phyloP scores from a whole-genome alignment of 2,329 filamentous ascomycete genomes.

The Biscogniauxia marginata region DNA sequence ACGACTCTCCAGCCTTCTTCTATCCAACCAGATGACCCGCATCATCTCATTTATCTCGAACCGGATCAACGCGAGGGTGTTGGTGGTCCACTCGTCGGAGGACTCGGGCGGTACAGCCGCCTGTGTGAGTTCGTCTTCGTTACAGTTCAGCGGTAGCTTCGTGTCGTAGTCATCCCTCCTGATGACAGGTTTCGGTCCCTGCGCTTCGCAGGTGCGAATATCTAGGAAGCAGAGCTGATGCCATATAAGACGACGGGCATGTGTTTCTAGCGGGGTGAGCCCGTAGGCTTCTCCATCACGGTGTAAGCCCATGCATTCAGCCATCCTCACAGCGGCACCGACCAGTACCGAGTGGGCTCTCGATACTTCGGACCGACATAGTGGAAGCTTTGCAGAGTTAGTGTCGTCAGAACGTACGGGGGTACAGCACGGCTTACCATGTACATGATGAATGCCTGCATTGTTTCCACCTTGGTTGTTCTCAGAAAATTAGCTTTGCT shows the following conservation, averaged over 20 bases:
- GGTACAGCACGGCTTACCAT: constrained; percentile 50
- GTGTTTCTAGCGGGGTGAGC: constrained; percentile 65
- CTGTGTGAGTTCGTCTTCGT: constrained; percentile 60
- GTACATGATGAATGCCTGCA: constrained; percentile 77
- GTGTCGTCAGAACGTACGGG: constrained; percentile 5
- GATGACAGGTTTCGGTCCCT: constrained; percentile 69
- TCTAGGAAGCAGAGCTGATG: constrained; percentile 77
- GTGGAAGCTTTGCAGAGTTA: constrained; percentile 54
- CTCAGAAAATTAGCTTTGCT: constrained; percentile 68
- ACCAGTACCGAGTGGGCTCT: constrained; percentile 71
- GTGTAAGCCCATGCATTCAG: constrained; percentile 76
- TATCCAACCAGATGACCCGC: constrained; percentile 67
- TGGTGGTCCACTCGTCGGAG: constrained; percentile 62
- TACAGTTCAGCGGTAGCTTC: constrained; percentile 66
- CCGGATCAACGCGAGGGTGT: constrained; percentile 65
- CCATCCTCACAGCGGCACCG: constrained; percentile 69
- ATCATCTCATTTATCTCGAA: constrained; percentile 74
- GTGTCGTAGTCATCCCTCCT: constrained; percentile 75
- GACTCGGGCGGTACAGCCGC: constrained; percentile 43
- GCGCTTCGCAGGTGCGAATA: constrained; percentile 70
- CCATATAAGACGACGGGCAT: constrained; percentile 72
- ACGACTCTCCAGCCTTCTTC: constrained; percentile 61
- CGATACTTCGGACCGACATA: constrained; percentile 71
- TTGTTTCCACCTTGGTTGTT: constrained; percentile 68
- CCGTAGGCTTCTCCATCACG: constrained; percentile 67